Evolutionary conservation across 441 rosid genomes (phyloP).

Genomic region (Croton setiger): DNA sequence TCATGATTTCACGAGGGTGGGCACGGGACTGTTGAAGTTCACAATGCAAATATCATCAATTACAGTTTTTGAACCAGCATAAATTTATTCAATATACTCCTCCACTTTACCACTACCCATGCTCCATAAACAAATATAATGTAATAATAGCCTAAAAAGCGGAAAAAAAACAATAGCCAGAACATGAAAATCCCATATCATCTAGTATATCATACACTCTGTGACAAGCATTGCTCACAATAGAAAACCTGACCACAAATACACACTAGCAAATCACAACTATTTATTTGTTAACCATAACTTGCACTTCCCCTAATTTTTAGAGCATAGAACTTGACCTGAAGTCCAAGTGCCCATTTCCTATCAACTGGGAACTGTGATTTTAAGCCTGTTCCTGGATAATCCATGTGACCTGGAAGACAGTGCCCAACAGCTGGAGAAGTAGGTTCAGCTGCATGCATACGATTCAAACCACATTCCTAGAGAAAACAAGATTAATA

Average conservation of each 20-base stretch:
- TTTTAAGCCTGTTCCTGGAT: slow-evolving; percentile 60
- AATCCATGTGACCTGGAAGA: slow-evolving; percentile 61
- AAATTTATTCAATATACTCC: not conserved
- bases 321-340: slow-evolving; percentile 46
- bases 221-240: not conserved
- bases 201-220: not conserved
- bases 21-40: slow-evolving; percentile 68
- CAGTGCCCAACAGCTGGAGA: slow-evolving; percentile 59
- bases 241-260: not conserved
- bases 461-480: slow-evolving; percentile 68
- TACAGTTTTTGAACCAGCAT: not conserved
- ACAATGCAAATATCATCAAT: slow-evolving; percentile 15
- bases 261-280: not conserved
- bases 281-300: not conserved
- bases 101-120: slow-evolving; percentile 8
- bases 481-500: slow-evolving; percentile 17
- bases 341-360: slow-evolving; percentile 99
- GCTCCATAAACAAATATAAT: not conserved
- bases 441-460: slow-evolving; percentile 57
- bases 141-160: not conserved
- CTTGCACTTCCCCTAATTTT: not conserved
- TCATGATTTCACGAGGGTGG: slow-evolving; percentile 96
- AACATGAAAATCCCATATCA: not conserved
- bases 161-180: not conserved
- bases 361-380: slow-evolving; percentile 66